A percentile compares a stretch with the other conserved stretches of the same genome.
Conservation (phyloP, 257 asterid genomes). For the Nicotiana otophora region DNA sequence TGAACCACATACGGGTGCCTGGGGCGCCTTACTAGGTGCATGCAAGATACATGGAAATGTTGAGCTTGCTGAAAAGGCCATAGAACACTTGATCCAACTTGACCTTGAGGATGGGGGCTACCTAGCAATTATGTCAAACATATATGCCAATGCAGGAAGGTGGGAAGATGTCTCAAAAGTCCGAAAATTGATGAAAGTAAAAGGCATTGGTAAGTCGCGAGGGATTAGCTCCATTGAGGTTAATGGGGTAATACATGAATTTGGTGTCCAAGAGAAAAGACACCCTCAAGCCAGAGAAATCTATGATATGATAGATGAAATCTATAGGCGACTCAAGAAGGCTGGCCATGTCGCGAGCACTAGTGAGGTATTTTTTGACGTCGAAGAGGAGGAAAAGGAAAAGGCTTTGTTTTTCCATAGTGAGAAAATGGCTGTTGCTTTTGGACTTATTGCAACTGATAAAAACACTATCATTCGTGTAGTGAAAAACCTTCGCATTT, state of each 20-base stretch:
- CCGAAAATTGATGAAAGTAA: constrained; percentile 16
- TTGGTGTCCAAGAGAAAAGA: constrained; percentile 21
- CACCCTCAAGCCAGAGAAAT: constrained; percentile 18
- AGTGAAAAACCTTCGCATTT: constrained; percentile 19
- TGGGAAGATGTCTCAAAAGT: constrained; percentile 16
- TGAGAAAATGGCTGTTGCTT: constrained; percentile 24
- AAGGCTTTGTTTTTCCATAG: constrained; percentile 18
- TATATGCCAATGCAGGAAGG: constrained; percentile 25
- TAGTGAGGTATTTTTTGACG: constrained; percentile 19
- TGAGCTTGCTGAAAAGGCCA: constrained; percentile 21
- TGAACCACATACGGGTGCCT: constrained; percentile 18
- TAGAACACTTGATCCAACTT: constrained; percentile 19
- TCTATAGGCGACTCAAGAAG: constrained; percentile 14
- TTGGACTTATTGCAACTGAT: constrained; percentile 15
- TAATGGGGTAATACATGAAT: constrained; percentile 20
- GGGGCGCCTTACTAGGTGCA: constrained; percentile 25
- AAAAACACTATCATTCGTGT: constrained; percentile 14
- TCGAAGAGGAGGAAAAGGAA: constrained; percentile 24
- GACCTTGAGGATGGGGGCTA: constrained; percentile 20
- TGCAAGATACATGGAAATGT: constrained; percentile 22
- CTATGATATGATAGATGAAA: constrained; percentile 12
- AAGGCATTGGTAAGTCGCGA: constrained; percentile 16
- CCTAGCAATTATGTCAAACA: constrained; percentile 23
- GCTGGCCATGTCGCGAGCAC: constrained; percentile 21
- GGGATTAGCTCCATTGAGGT: constrained; percentile 22